phyloP scores from a whole-genome alignment of 1,284 basidiomycete genomes.

The Salmacisia buchloeana region DNA sequence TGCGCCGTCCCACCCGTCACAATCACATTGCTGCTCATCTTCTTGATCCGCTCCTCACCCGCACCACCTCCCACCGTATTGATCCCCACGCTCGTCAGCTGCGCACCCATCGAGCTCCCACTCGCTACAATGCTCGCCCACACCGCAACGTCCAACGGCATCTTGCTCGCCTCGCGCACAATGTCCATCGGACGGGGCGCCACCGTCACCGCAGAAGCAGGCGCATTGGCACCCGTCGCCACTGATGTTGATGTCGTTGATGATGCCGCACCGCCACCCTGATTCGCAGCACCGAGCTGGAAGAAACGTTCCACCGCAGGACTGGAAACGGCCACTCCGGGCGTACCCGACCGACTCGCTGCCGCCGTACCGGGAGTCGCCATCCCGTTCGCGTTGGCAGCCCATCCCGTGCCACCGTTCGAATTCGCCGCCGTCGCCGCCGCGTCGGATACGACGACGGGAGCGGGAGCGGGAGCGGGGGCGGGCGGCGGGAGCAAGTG shows the following conservation, averaged over 20 bases:
- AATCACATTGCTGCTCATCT: constrained; percentile 80
- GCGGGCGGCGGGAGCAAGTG: constrained; percentile 26
- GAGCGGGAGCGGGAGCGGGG: constrained; percentile 12
- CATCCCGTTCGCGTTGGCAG: not conserved
- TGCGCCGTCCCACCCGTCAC: constrained; percentile 75
- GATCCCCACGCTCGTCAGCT: constrained; percentile 56
- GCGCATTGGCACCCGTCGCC: not conserved
- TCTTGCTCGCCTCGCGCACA: constrained; percentile 75
- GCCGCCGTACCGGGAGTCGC: not conserved
- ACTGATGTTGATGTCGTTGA: not conserved
- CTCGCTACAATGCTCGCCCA: constrained; percentile 62
- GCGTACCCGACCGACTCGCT: not conserved
- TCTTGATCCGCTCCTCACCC: constrained; percentile 80
- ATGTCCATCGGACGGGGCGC: constrained; percentile 60
- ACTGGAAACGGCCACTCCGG: not conserved
- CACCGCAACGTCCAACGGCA: constrained; percentile 88
- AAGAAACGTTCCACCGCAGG: not conserved
- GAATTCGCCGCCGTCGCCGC: not conserved
- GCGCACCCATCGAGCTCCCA: constrained; percentile 6
- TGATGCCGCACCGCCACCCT: not conserved
- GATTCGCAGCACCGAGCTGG: too few species aligned
- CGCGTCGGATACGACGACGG: too few species aligned
- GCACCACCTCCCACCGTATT: constrained; percentile 52
- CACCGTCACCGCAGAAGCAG: not conserved
- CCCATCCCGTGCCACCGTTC: too few species aligned